Conservation (phyloP, 805 yeast genomes). For the Scheffersomyces ergatensis region DNA sequence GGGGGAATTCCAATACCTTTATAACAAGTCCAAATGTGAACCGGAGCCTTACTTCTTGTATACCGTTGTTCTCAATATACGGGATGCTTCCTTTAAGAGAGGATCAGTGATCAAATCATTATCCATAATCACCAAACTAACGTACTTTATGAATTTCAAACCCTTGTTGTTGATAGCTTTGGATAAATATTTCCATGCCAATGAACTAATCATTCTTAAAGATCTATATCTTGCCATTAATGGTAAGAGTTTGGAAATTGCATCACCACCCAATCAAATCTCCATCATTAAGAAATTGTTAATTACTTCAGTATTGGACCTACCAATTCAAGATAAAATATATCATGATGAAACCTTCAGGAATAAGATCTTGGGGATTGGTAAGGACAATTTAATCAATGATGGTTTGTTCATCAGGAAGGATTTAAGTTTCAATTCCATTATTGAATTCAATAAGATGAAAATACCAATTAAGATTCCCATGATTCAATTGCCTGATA, state of each 20-base stretch:
- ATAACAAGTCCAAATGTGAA: slow-evolving; percentile 29
- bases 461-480: slow-evolving; percentile 45
- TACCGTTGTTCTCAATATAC: slow-evolving; percentile 51
- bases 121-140: slow-evolving; percentile 53
- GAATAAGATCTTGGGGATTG: slow-evolving; percentile 29
- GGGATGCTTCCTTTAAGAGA: slow-evolving; percentile 44
- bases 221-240: slow-evolving; percentile 32
- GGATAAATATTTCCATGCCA: slow-evolving; percentile 40
- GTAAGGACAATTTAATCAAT: slow-evolving; percentile 18
- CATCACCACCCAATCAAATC: slow-evolving; percentile 12
- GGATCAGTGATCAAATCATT: slow-evolving; percentile 62
- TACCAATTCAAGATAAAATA: slow-evolving; percentile 40
- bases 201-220: slow-evolving; percentile 16
- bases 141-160: slow-evolving; percentile 54
- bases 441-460: slow-evolving; percentile 37
- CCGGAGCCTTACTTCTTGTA: slow-evolving; percentile 49
- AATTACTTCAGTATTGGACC: slow-evolving; percentile 41
- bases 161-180: slow-evolving; percentile 56
- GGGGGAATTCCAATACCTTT: slow-evolving; percentile 38
- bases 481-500: slow-evolving; percentile 38
- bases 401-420: slow-evolving; percentile 39
- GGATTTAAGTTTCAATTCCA: slow-evolving; percentile 40
- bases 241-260: slow-evolving; percentile 23
- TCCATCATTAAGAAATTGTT: slow-evolving; percentile 34
- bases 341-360: slow-evolving; percentile 38